Percentiles rank a stretch among this genome's conserved stretches.
Evolutionary conservation across 2,329 filamentous ascomycete species (phyloP).

Genomic region (Ceratocystis cacaofunesta): DNA sequence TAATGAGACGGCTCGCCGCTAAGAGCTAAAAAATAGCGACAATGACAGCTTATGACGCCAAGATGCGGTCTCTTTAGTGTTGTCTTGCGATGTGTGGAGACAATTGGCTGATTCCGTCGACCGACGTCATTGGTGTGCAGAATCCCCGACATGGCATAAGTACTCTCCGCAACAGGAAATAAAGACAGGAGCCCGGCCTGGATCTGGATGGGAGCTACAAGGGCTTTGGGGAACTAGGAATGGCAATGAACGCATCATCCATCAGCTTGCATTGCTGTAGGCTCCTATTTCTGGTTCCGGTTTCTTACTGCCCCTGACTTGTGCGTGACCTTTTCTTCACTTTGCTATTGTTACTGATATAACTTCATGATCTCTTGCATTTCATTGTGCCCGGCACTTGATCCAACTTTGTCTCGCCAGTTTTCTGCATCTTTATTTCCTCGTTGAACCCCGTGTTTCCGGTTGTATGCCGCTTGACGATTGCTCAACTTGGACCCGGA

Average conservation of each 20-base stretch:
- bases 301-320: not conserved
- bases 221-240: not conserved
- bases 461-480: not conserved
- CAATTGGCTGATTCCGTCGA: slow-evolving; percentile 3
- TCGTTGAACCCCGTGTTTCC: not conserved
- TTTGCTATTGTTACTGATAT: not conserved
- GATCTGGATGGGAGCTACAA: not conserved
- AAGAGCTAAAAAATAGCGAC: not conserved
- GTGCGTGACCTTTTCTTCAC: not conserved
- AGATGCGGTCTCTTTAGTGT: not conserved
- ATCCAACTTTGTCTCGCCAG: not conserved
- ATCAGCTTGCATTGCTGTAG: too few relatives aligned
- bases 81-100: not conserved
- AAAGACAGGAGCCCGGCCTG: not conserved
- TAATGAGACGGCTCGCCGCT: not conserved
- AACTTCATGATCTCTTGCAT: not conserved
- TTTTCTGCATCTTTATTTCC: not conserved
- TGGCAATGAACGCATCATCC: not conserved
- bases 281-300: not conserved
- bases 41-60: not conserved
- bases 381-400: not conserved
- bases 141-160: not conserved
- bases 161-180: slow-evolving; percentile 2
- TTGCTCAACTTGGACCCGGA: not conserved
- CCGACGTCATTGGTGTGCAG: not conserved